A percentile compares a stretch with the other conserved stretches of the same genome.
Evolutionary conservation across 352 stramenopile species (phyloP).

Genomic region (Globisporangium canariense): DNA sequence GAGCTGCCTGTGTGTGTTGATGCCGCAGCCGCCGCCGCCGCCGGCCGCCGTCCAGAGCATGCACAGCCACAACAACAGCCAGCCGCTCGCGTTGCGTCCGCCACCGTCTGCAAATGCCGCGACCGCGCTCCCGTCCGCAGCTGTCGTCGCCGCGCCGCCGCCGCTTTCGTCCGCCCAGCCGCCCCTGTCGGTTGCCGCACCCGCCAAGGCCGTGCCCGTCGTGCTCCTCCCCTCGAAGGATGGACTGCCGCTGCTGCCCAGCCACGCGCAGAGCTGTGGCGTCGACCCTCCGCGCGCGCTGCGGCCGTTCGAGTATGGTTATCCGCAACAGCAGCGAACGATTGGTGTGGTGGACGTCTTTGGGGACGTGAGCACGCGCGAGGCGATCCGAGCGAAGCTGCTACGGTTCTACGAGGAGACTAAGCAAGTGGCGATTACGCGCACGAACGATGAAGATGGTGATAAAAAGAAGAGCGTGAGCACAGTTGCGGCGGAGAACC

Average conservation of each 20-base stretch:
- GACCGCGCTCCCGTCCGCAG: not conserved
- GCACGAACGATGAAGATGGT: not conserved
- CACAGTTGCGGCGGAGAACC: not conserved
- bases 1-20: not conserved
- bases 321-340: not conserved
- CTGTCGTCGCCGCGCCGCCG: not conserved
- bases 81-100: slow-evolving; percentile 15
- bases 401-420: slow-evolving; percentile 36
- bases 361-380: slow-evolving; percentile 25
- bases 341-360: slow-evolving; percentile 25
- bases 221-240: slow-evolving; percentile 10
- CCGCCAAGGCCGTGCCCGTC: not conserved
- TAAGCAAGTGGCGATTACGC: slow-evolving; percentile 21
- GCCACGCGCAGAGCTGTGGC: slow-evolving; percentile 17
- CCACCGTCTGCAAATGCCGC: not conserved
- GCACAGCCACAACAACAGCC: slow-evolving; percentile 10
- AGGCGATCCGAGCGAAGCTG: slow-evolving; percentile 38
- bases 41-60: not conserved
- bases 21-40: not conserved
- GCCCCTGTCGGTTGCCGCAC: not conserved
- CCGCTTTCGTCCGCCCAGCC: not conserved
- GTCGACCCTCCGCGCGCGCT: slow-evolving; percentile 10
- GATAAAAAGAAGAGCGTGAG: not conserved
- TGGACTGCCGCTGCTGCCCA: slow-evolving; percentile 30
- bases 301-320: not conserved